These are phyloP conservation scores for Sonneratia caseolaris DNA, from an alignment of 345 rosid species.

Conservation along the genomic window DNA sequence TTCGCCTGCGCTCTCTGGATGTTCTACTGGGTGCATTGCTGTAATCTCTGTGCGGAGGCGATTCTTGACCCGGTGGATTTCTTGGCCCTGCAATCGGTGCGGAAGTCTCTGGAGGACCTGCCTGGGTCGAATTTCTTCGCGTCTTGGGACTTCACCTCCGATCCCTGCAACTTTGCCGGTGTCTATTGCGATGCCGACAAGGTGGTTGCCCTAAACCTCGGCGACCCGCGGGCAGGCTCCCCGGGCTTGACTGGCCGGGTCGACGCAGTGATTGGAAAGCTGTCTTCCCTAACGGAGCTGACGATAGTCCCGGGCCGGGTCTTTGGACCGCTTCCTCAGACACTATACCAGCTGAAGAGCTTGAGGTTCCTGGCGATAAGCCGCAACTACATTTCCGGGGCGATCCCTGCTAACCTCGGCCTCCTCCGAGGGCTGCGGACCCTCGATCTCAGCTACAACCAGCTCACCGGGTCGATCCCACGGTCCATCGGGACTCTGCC, in stretches of 20 bases:
- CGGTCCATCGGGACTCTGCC: conserved; percentile 51
- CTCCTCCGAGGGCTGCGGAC: conserved; percentile 48
- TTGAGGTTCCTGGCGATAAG: conserved; percentile 67
- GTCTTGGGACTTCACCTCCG: conserved; percentile 90
- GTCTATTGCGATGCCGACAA: conserved; percentile 61
- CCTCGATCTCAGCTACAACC: conserved; percentile 83
- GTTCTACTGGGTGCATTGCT: not conserved
- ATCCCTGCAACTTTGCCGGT: conserved; percentile 84
- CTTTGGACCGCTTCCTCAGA: conserved; percentile 50
- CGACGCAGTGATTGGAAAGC: conserved; percentile 68
- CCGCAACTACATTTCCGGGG: conserved; percentile 58
- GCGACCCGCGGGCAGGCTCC: conserved; percentile 80
- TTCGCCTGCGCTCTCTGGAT: not conserved
- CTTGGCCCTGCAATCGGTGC: conserved; percentile 72
- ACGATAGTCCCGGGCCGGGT: conserved; percentile 79
- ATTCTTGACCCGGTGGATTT: conserved; percentile 70
- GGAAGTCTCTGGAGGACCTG: conserved; percentile 58
- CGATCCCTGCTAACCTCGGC: conserved; percentile 48
- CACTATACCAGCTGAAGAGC: conserved; percentile 41
- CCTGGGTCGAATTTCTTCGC: conserved; percentile 80
- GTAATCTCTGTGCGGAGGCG: conserved; percentile 15
- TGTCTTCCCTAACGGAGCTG: conserved; percentile 60
- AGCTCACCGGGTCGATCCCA: conserved; percentile 57
- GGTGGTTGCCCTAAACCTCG: conserved; percentile 63
- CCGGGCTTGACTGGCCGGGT: conserved; percentile 72